Evolutionary conservation across 345 rosid species (phyloP).

Genomic region (Alliaria petiolata): DNA sequence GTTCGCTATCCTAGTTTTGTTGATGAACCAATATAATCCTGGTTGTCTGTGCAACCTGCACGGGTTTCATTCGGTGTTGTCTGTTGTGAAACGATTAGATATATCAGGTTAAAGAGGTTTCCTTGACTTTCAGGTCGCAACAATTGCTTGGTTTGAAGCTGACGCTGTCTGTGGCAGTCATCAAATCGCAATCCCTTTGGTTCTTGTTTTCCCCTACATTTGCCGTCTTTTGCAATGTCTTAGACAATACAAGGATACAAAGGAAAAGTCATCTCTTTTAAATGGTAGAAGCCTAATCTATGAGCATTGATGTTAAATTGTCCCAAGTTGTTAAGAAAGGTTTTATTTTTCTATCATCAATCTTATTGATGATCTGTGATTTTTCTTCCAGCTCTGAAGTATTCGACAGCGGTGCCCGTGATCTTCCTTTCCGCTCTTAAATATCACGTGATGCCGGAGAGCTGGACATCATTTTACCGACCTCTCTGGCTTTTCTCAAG

Average conservation of each 20-base stretch:
- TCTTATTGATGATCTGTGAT: constrained; percentile 9
- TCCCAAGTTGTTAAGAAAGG: neutral
- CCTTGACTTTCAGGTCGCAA: constrained; percentile 68
- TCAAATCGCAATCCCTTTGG: constrained; percentile 80
- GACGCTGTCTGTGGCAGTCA: constrained; percentile 97
- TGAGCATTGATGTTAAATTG: neutral
- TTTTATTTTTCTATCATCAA: too few species aligned
- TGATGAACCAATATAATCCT: constrained; percentile 1
- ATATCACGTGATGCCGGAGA: constrained; percentile 74
- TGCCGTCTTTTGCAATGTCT: constrained; percentile 91
- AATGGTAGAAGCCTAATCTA: constrained; percentile 50
- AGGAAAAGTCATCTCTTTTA: constrained; percentile 73
- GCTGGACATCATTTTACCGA: constrained; percentile 74
- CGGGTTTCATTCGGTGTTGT: neutral
- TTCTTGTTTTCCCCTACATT: constrained; percentile 84
- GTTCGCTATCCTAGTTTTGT: too few species aligned
- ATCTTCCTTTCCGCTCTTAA: constrained; percentile 94
- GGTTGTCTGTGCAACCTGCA: neutral
- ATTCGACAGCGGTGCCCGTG: constrained; percentile 96
- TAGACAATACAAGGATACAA: constrained; percentile 86
- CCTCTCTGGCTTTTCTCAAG: constrained; percentile 97
- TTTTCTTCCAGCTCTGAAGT: constrained; percentile 82
- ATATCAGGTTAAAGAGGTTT: constrained; percentile 11
- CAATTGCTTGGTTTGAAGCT: constrained; percentile 99
- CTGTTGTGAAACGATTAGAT: neutral